phyloP scores from a whole-genome alignment of 192 early-diverging fungal genomes.

The Kickxella alabastrina region DNA sequence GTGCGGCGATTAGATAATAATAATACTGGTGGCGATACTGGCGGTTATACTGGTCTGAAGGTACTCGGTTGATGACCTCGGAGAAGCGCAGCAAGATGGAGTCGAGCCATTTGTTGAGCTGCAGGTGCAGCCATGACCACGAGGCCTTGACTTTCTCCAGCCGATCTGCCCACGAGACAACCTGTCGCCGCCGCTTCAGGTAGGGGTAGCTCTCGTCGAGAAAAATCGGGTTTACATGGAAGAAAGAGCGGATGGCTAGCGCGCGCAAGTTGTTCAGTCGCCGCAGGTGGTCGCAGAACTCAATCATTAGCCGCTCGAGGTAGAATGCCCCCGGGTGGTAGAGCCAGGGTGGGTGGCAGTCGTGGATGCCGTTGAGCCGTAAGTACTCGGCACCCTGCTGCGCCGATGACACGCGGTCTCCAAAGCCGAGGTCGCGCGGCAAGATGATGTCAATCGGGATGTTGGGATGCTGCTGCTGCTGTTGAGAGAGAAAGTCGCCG shows the following conservation, averaged over 20 bases:
- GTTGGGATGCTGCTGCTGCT: neutral
- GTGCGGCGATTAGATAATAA: slow-evolving; percentile 52
- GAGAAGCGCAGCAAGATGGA: slow-evolving; percentile 46
- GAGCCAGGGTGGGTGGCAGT: slow-evolving; percentile 48
- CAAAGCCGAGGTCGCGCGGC: slow-evolving; percentile 40
- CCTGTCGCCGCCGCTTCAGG: slow-evolving; percentile 24
- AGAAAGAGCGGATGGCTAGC: slow-evolving; percentile 44
- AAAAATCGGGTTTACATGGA: slow-evolving; percentile 40
- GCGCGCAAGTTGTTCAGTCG: slow-evolving; percentile 48
- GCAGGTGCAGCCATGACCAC: slow-evolving; percentile 52
- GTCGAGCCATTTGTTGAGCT: slow-evolving; percentile 53
- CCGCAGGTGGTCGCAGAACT: slow-evolving; percentile 50
- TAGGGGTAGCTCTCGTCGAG: slow-evolving; percentile 46
- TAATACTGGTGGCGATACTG: slow-evolving; percentile 52
- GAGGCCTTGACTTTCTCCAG: slow-evolving; percentile 45
- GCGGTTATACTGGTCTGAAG: slow-evolving; percentile 40
- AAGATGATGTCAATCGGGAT: neutral
- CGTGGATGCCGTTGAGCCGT: slow-evolving; percentile 44
- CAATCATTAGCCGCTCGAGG: slow-evolving; percentile 50
- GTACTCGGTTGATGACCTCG: slow-evolving; percentile 41
- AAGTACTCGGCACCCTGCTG: slow-evolving; percentile 29
- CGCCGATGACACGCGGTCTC: slow-evolving; percentile 31
- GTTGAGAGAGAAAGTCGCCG: neutral
- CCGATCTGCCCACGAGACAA: slow-evolving; percentile 34
- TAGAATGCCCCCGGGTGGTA: slow-evolving; percentile 46